phyloP scores from a whole-genome alignment of 2,329 filamentous ascomycete genomes.

The Beauveria bassiana region DNA sequence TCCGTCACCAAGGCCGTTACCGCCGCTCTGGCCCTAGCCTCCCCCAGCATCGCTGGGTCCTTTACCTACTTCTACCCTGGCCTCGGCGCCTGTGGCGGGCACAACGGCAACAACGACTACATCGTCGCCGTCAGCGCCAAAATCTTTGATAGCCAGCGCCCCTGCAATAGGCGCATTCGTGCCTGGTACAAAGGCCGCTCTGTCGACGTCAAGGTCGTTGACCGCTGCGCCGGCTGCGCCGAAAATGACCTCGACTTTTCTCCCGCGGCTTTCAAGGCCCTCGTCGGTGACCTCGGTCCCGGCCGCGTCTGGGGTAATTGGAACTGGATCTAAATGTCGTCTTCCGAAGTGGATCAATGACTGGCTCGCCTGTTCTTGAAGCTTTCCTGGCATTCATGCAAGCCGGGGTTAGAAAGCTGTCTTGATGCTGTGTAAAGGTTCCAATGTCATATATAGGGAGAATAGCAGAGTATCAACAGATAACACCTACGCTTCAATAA shows the following conservation, averaged over 20 bases:
- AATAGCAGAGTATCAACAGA: neutral
- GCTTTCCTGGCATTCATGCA: neutral
- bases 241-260: conserved; percentile 42
- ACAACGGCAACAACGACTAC: conserved; percentile 43
- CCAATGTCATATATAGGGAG: neutral
- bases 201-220: conserved; percentile 58
- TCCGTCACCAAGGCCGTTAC: conserved; percentile 13
- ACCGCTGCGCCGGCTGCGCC: conserved; percentile 50
- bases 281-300: conserved; percentile 27
- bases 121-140: conserved; percentile 60
- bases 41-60: conserved; percentile 6
- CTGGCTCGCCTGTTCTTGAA: neutral
- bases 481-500: neutral
- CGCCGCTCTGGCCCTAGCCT: conserved; percentile 14
- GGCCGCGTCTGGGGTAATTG: conserved; percentile 20
- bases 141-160: conserved; percentile 54
- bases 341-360: neutral
- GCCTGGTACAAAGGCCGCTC: conserved; percentile 39
- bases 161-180: conserved; percentile 59
- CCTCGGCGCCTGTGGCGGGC: conserved; percentile 62
- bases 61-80: conserved; percentile 51
- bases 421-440: neutral
- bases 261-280: conserved; percentile 35
- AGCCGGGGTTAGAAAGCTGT: too few species aligned
- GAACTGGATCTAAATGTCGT: conserved; percentile 18